These are phyloP conservation scores for Colletotrichum musicola DNA, from an alignment of 2,329 filamentous ascomycete genomes.

Conservation along the genomic window DNA sequence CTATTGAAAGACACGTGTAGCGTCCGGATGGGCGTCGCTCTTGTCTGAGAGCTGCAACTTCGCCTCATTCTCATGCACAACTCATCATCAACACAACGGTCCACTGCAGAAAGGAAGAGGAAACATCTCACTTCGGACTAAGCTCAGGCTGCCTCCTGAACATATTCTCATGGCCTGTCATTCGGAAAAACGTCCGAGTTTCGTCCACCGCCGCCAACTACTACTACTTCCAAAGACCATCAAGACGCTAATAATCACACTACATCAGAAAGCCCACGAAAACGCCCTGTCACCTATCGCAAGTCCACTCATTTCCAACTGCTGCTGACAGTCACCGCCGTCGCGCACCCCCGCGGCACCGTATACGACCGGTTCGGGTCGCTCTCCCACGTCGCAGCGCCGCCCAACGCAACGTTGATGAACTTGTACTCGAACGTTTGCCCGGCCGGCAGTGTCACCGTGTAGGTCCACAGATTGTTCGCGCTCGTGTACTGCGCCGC, in stretches of 20 bases:
- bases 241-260: background rate
- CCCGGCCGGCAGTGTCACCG: constrained; percentile 64
- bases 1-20: background rate
- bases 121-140: too few species aligned
- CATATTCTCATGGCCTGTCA: too few species aligned
- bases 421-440: constrained; percentile 72
- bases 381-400: constrained; percentile 68
- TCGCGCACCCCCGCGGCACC: constrained; percentile 44
- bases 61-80: background rate
- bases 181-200: too few species aligned
- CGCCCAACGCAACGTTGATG: constrained; percentile 64
- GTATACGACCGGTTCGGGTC: constrained; percentile 59
- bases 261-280: background rate
- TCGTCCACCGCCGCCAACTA: too few species aligned
- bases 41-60: background rate
- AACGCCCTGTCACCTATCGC: background rate
- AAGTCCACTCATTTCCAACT: constrained; percentile 44
- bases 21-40: background rate
- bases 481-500: constrained; percentile 65
- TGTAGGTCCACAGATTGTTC: constrained; percentile 67
- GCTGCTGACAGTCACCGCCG: constrained; percentile 40
- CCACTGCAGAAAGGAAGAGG: too few species aligned
- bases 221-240: background rate
- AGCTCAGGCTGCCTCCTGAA: too few species aligned
- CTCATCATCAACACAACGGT: too few species aligned